phyloP scores from a whole-genome alignment of 225 moss, liverwort and hornwort genomes.

The Pseudoscleropodium purum region DNA sequence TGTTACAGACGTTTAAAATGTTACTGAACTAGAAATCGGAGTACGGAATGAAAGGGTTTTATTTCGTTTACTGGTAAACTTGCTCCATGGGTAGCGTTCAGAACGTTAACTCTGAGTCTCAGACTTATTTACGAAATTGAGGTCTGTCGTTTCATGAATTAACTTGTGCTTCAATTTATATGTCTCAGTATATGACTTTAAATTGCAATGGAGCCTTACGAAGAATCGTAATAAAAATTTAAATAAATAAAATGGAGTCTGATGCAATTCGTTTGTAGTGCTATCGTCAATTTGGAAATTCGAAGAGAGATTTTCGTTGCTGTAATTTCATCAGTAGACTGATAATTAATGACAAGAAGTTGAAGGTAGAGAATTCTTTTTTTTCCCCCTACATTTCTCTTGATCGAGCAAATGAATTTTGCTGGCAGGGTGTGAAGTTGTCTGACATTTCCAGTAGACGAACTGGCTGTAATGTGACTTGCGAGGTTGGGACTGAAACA shows the following conservation, averaged over 20 bases:
- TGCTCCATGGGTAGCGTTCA: neutral
- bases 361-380: neutral
- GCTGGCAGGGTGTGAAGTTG: constrained; percentile 11
- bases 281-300: neutral
- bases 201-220: neutral
- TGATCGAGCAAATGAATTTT: neutral
- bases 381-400: neutral
- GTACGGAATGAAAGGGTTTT: too few relatives aligned
- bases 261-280: neutral
- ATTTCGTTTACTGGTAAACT: neutral
- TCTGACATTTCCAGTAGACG: constrained; percentile 6
- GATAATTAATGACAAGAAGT: neutral
- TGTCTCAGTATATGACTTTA: neutral
- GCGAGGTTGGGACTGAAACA: constrained; percentile 43
- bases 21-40: neutral
- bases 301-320: neutral
- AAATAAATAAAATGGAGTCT: neutral
- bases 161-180: neutral
- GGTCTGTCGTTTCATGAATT: neutral
- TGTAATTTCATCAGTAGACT: neutral
- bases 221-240: neutral
- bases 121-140: neutral
- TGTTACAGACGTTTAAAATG: neutral
- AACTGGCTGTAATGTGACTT: constrained; percentile 20
- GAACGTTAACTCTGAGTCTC: neutral